Evolutionary conservation across 2,329 filamentous ascomycete species (phyloP), one percentile per base, ranked within the genome.

Genomic region (Ceratocystis colombiana): DNA sequence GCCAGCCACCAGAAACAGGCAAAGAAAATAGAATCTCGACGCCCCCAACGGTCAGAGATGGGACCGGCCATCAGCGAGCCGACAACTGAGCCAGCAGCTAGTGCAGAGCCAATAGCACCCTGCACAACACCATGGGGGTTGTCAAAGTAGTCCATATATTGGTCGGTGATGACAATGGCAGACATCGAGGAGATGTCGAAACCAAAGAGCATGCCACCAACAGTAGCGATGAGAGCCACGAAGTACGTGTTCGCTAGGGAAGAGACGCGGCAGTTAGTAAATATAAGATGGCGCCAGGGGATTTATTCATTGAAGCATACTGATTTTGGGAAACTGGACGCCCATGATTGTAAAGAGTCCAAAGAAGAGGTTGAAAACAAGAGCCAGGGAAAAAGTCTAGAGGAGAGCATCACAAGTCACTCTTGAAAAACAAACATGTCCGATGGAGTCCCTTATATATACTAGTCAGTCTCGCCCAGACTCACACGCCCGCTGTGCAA

Each of bases 161-260:
- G 76, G 5, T 76, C 69, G 12, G 79, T 79, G 33, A 78, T 79
- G 68, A 83, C 80, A 71, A 83, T 83, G 67, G 81, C 82, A 17
- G 79, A 80, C 79, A 84, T 84, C 67, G 81, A 83, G 33, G 78
- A 79, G 67, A 84, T 82, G 69, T 84, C 82, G 72, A 84, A 84
- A 67, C 79, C 80, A 69, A 82, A 82, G 44, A 77, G 74, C 72
- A 76, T 76, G 64, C 76, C 76, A 69, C 76, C 76, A 63, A 77
- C 76, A 68, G 76, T 77, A 72, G 74, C 69, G 67, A 74, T 72
- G 69, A 71, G 71, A 61, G 74, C 73, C 66, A 75, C 74, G 59
- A 74, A 73, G 69, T 75, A 75, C 63, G 74, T 72, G 69, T 75
- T 75, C 44, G 70, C 68, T 69, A 33, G 8, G 28, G 22, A 55